Conservation (phyloP, 495 filamentous ascomycete genomes). For the Penicillium flavigenum region DNA sequence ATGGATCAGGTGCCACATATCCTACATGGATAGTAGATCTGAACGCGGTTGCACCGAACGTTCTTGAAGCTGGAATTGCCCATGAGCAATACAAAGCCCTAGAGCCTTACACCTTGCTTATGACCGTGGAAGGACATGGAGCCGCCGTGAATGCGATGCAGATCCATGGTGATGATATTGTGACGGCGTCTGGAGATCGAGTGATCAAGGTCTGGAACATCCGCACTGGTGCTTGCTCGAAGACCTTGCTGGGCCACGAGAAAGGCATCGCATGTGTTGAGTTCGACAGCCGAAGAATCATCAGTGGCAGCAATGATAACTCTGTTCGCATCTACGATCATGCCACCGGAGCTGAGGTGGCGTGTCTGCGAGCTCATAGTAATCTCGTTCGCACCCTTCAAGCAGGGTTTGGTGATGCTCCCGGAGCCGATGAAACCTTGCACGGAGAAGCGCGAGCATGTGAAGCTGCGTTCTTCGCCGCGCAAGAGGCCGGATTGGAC, state of each 20-base stretch:
- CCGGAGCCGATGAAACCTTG: constrained; percentile 70
- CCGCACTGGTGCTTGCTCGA: constrained; percentile 67
- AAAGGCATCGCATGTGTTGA: constrained; percentile 99
- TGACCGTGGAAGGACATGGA: constrained; percentile 73
- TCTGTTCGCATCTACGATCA: constrained; percentile 93
- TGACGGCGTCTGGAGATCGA: constrained; percentile 91
- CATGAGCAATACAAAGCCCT: constrained; percentile 40
- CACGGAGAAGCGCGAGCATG: constrained; percentile 68
- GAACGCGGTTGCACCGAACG: constrained; percentile 45
- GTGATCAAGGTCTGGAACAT: constrained; percentile 93
- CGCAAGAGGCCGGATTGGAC: constrained; percentile 59
- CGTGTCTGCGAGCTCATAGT: constrained; percentile 74
- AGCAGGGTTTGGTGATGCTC: constrained; percentile 86
- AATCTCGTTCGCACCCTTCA: constrained; percentile 93
- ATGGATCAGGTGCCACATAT: constrained; percentile 44
- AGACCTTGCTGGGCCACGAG: constrained; percentile 78
- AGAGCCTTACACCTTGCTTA: constrained; percentile 70
- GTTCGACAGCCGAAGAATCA: constrained; percentile 93
- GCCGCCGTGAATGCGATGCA: constrained; percentile 97
- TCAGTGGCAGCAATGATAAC: constrained; percentile 93
- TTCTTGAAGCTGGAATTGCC: constrained; percentile 43
- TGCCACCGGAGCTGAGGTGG: constrained; percentile 78
- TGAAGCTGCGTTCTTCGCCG: constrained; percentile 69
- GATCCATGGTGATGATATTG: constrained; percentile 80
- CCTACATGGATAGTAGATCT: constrained; percentile 55